Percentiles rank a stretch among this genome's conserved stretches.
These are phyloP conservation scores for Phytophthora cactorum DNA, from an alignment of 352 stramenopile genomes.

Conservation along the genomic window DNA sequence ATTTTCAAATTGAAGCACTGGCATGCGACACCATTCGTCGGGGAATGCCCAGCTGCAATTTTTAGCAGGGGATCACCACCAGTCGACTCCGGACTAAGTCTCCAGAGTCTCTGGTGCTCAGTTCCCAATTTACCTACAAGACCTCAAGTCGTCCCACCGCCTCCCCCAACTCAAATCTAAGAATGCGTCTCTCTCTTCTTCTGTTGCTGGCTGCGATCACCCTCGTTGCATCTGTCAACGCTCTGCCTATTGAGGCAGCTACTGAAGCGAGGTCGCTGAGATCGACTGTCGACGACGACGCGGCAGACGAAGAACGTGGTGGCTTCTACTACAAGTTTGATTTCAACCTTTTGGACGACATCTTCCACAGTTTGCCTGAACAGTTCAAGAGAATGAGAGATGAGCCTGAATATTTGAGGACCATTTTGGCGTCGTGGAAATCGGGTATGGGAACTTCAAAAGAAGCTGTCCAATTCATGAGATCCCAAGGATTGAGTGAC, in stretches of 20 bases:
- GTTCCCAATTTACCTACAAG: no score
- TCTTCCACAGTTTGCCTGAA: background rate
- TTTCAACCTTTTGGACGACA: background rate
- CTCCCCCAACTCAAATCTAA: background rate
- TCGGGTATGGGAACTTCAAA: background rate
- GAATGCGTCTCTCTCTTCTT: slow-evolving; percentile 1
- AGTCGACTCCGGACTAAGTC: no score
- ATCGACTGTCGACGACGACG: background rate
- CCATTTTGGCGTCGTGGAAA: slow-evolving; percentile 6
- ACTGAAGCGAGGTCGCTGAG: background rate
- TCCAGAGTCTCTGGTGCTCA: no score
- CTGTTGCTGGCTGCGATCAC: slow-evolving; percentile 3
- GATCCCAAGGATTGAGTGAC: background rate
- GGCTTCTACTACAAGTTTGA: background rate
- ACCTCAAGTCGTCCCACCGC: no score
- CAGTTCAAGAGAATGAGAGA: slow-evolving; percentile 8
- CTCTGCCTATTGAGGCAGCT: background rate
- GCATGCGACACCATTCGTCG: no score
- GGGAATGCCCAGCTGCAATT: no score
- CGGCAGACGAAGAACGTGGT: slow-evolving; percentile 7
- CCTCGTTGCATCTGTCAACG: slow-evolving; percentile 3
- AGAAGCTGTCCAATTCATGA: no score
- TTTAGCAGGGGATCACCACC: no score
- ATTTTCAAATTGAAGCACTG: no score
- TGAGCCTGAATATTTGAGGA: background rate